Evolutionary conservation across 176 grass and related monocot genomes (phyloP), one percentile per base, ranked within the genome.

Genomic region (Juncus inflexus): DNA sequence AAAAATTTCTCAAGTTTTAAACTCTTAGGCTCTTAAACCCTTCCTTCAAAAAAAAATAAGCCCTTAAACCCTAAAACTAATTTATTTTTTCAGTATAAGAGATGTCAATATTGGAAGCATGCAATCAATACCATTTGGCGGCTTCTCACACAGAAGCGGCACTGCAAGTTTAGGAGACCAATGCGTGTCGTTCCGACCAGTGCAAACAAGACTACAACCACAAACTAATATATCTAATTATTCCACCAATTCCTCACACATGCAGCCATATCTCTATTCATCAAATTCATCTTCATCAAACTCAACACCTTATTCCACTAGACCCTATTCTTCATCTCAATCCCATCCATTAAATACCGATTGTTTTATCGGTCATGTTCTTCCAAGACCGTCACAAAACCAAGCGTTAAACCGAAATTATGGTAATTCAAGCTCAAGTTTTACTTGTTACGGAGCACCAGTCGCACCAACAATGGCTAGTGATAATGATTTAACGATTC

Each of bases 351-450:
- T 83, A 0, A 66, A 81, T 3, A 67, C 77, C 16, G 85, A 86
- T 61, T 94, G 83, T 49, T 87, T 94, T 49, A 76, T 94, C 67
- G 95, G 95, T 14, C 95, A 94, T 62, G 89, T 82, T 6, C 64
- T 90, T 64, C 28, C 86, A 4, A 62, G 72, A 40, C 45, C 71
- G 3, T 62, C 75, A 8, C 69, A 78, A 51, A 52, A 56, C 8
- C 66, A 73, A 53, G 12, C 14, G 4, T 37, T 42, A 62, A 64
- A 72, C 61, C 55, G 75, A 37, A 69, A 52, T 40, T 78, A 67
- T 59, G 36, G 74, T 5, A 50, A 58, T 15, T 28, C 53, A 2
- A 58, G 49, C 37, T 66, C 80, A 7, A 74, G 55, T 70, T 83
- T 78, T 19, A 58, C 68, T 67, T 83, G 75, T 64, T 78, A 77